Evolutionary conservation across 805 yeast genomes (phyloP), one percentile per base, ranked within the genome.

Genomic region (Schwanniomyces sp.): DNA sequence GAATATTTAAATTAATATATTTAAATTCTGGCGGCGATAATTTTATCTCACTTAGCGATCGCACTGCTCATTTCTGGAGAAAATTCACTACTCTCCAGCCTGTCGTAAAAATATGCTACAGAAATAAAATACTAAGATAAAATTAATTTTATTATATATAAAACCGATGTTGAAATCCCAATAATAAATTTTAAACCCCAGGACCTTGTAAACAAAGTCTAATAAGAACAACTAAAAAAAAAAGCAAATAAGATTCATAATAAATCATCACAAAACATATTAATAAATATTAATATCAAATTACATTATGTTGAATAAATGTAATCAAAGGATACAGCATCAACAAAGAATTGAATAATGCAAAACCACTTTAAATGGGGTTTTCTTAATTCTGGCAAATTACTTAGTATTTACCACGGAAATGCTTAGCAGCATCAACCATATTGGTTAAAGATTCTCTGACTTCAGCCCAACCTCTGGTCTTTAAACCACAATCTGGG

Each of bases 401-500:
- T 43, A 50, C 47, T 58, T 71, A 66, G 62, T 74, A 57, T 65
- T 74, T 66, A 50, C 65, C 74, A 59, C 78, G 66, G 96, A 81
- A 92, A 78, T 82, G 83, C 84, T 94, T 92, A 69, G 98, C 98
- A 69, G 99, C 98, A 61, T 88, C 94, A 72, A 94, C 98, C 99
- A 94, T 94, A 80, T 94, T 88, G 75, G 96, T 88, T 77, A 94
- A 86, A 67, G 96, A 90, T 69, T 85, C 91, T 72, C 79, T 90
- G 65, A 92, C 89, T 84, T 94, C 99, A 64, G 88, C 90, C 99
- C 99, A 94, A 64, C 96, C 96, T 86, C 99, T 91, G 75, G 99
- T 94, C 88, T 94, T 94, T 76, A 94, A 85, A 85, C 99, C 99
- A 85, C 99, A 94, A 82, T 94, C 99, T 69, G 99, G 99, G 95